Evolutionary conservation across 2,329 filamentous ascomycete genomes (phyloP).

Genomic region (Aspergillus flavus): DNA sequence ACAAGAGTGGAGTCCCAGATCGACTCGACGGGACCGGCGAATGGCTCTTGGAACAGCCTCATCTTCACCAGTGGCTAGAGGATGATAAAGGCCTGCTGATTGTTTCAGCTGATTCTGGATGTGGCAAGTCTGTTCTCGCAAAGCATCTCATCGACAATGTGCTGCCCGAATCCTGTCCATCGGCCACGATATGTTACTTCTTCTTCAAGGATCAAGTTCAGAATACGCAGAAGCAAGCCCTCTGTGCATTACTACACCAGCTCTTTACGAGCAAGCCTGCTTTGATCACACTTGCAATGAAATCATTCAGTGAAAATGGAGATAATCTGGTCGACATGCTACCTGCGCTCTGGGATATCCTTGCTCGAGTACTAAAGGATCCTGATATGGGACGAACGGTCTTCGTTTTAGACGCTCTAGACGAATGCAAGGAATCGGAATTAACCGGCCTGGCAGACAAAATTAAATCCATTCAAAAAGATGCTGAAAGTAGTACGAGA

Average conservation of each 20-base stretch:
- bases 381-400: slow-evolving; percentile 31
- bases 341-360: slow-evolving; percentile 37
- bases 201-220: slow-evolving; percentile 49
- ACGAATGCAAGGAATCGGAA: slow-evolving; percentile 38
- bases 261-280: slow-evolving; percentile 35
- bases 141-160: slow-evolving; percentile 10
- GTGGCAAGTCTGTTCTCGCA: slow-evolving; percentile 16
- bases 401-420: slow-evolving; percentile 45
- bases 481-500: slow-evolving; percentile 26
- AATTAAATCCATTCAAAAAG: neutral
- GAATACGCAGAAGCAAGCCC: slow-evolving; percentile 36
- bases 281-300: slow-evolving; percentile 36
- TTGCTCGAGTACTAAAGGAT: slow-evolving; percentile 25
- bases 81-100: neutral
- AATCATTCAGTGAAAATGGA: slow-evolving; percentile 17
- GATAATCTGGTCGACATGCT: slow-evolving; percentile 23
- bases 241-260: slow-evolving; percentile 48
- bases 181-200: slow-evolving; percentile 43
- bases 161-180: neutral
- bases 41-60: no score
- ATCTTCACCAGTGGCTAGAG: no score
- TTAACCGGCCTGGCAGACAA: slow-evolving; percentile 22
- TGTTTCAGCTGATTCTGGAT: slow-evolving; percentile 12
- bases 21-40: no score
- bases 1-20: no score